phyloP scores from a whole-genome alignment of 306 rosid genomes.

The Hippophae gyantsensis region DNA sequence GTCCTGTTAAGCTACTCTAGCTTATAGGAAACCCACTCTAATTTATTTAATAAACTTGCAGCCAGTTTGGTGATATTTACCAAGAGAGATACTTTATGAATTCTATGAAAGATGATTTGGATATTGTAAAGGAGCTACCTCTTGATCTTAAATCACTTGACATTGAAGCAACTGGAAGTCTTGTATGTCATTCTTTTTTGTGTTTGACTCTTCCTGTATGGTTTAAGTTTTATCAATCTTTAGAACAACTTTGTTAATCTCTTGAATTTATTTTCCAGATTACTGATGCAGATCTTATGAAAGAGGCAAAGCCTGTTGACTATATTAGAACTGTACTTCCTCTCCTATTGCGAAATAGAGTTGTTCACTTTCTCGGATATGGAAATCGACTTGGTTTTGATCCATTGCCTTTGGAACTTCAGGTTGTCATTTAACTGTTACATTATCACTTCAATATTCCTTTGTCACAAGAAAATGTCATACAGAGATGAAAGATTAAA shows the following conservation, averaged over 20 bases:
- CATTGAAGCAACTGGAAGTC: conserved; percentile 67
- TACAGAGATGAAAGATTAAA: too few relatives aligned
- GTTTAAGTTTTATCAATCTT: not conserved
- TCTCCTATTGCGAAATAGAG: conserved; percentile 47
- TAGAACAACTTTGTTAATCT: conserved; percentile 13
- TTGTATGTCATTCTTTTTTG: conserved; percentile 35
- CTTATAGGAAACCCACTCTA: not conserved
- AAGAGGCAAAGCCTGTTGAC: conserved; percentile 78
- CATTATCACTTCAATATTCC: not conserved
- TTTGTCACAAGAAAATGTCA: not conserved
- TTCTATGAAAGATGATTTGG: conserved; percentile 52
- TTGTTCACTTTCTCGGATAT: conserved; percentile 82
- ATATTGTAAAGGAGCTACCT: conserved; percentile 71
- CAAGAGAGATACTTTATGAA: conserved; percentile 75
- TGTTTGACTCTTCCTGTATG: conserved; percentile 4
- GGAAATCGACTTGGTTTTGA: conserved; percentile 96
- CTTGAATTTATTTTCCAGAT: conserved; percentile 40
- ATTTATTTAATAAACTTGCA: conserved; percentile 26
- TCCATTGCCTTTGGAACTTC: conserved; percentile 66
- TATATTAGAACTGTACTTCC: conserved; percentile 59
- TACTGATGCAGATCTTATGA: conserved; percentile 78
- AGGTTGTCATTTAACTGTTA: conserved; percentile 39
- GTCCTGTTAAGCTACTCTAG: not conserved
- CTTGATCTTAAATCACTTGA: conserved; percentile 53
- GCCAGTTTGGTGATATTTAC: conserved; percentile 91